Evolutionary conservation across 805 yeast species (phyloP), one percentile per base, ranked within the genome.

Genomic region (Candida quercuum): DNA sequence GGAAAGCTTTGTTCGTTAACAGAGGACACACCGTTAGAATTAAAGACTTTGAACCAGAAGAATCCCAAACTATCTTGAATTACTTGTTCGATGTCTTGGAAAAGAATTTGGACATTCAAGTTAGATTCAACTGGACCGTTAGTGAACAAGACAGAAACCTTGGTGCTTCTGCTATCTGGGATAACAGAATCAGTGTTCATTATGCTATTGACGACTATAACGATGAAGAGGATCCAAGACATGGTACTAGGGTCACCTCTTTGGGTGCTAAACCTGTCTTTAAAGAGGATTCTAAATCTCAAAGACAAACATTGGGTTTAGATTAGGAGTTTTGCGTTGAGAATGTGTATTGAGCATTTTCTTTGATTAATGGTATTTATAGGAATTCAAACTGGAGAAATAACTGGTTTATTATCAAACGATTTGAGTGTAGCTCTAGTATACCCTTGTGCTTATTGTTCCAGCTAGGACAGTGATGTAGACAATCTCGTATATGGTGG

Each of bases 91-190:
- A 56, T 23, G 60, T 73, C 10, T 67, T 59, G 41, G 76, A 69
- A 47, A 66, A 66, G 48, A 69, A 69, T 54, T 66, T 71, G 37
- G 81, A 76, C 46, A 67, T 74, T 40, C 80, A 74, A 57, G 74
- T 72, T 16, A 61, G 80, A 44, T 69, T 69, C 62, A 67, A 65
- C 45, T 73, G 80, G 80, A 57, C 60, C 40, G 61, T 66, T 32
- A 51, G 69, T 13, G 64, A 45, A 39, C 29, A 35, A 16, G 63
- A 40, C 63, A 36, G 38, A 64, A 51, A 72, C 5, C 54, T 53
- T 15, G 76, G 76, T 23, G 69, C 76, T 23, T 61, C 75, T 28
- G 81, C 78, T 7, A 48, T 76, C 26, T 76, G 82, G 81, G 82
- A 77, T 48, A 77, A 76, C 63, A 62, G 82, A 53, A 51, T 72